Evolutionary conservation across 352 stramenopile genomes (phyloP), one percentile per base, ranked within the genome.

Genomic region (Phytophthora vignae): DNA sequence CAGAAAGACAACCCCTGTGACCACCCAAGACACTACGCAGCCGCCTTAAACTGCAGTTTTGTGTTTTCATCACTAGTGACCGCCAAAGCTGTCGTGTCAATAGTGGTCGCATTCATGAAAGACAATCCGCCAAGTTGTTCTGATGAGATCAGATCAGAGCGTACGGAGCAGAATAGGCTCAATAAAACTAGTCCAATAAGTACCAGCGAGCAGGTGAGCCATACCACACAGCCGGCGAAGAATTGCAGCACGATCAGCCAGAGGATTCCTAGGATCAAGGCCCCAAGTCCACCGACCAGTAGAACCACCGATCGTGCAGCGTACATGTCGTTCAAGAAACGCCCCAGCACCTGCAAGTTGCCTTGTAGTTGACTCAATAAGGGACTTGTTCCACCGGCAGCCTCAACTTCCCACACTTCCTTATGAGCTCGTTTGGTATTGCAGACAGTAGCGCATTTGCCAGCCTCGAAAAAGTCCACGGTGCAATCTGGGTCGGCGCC

Each of bases 241-340:
- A 90, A 92, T 60, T 91, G 87, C n/a, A 97, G 64, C 38, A 94
- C 67, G 10, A 91, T 64, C 27, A 97, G 67, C 88, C 87, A 96
- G 5, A 92, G 4, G 19, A 95, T 55, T 11, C 89, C 86, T 1
- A 96, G 56, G 7, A 84, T 36, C 40, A 91, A 67, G 8, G 87
- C 78, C 6, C 84, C 87, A 4, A 71, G 74, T 7, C 82, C 88
- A 1, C 85, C 88, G 8, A 88, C 73, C 6, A 83, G 52, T 19
- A 96, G 27, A 11, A 96, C 78, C 40, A 93, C 70, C 46, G 73
- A 77, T 2, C 82, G 81, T n/a, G 82, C 81, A 11, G 84, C 78
- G 22, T 79, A 79, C 69, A 95, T 92, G 55, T 97, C 90, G 67
- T 85, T 88, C 15, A 97, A 53, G 36, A 93, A 92, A 2, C 89